Conservation (phyloP, 163 green algal species). For the Chlorella variabilis region DNA sequence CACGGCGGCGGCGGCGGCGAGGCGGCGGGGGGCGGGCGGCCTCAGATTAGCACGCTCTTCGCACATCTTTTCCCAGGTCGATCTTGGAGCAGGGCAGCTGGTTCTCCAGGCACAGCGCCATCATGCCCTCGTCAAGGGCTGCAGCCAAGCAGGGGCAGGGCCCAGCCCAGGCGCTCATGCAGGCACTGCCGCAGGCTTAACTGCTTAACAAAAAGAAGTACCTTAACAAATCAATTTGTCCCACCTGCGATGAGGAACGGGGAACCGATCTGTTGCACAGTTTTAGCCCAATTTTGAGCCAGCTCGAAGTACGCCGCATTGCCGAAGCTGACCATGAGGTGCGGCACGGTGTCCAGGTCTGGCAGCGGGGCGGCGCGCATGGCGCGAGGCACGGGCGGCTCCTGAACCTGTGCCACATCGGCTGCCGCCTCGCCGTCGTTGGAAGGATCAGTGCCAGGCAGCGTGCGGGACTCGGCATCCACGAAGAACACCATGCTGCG, state of each 20-base stretch:
- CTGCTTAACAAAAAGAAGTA: too few species aligned
- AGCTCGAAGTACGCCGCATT: conserved; percentile 25
- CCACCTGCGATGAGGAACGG: not conserved
- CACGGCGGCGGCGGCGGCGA: too few species aligned
- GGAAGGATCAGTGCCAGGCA: not conserved
- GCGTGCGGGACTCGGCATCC: not conserved
- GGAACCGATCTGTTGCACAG: not conserved
- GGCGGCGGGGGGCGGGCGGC: too few species aligned
- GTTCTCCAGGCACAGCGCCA: not conserved
- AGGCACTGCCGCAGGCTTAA: not conserved
- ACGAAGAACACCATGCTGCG: too few species aligned
- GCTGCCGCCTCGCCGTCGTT: too few species aligned
- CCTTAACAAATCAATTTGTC: too few species aligned
- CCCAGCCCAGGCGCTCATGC: not conserved
- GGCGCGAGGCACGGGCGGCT: too few species aligned
- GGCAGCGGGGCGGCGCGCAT: not conserved
- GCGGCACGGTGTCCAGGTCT: not conserved
- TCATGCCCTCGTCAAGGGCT: conserved; percentile 15
- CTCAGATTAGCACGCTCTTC: too few species aligned
- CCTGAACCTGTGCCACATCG: too few species aligned
- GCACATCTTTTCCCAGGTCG: too few species aligned
- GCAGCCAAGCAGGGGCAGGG: not conserved
- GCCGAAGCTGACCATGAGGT: conserved; percentile 14
- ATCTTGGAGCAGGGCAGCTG: not conserved
- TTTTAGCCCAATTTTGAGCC: conserved; percentile 11